Evolutionary conservation across 1,139 yeast species (phyloP).

Genomic region (Kluyveromyces marxianus): DNA sequence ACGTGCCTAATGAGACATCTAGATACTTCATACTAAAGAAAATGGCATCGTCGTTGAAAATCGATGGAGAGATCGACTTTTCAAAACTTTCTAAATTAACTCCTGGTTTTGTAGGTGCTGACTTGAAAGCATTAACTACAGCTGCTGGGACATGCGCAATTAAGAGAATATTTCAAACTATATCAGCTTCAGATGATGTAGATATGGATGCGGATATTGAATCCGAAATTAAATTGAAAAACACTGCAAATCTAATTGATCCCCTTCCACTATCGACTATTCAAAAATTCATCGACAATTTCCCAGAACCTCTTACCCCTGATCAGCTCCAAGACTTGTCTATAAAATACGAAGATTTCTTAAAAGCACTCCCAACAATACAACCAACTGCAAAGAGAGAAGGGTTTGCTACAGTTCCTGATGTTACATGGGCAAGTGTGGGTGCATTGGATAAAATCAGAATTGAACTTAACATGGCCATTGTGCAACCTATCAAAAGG

Average conservation of each 20-base stretch:
- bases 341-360: slow-evolving; percentile 72
- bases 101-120: slow-evolving; percentile 98
- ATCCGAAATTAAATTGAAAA: slow-evolving; percentile 19
- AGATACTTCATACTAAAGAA: slow-evolving; percentile 69
- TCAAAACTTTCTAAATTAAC: slow-evolving; percentile 77
- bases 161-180: slow-evolving; percentile 64
- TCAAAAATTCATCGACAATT: slow-evolving; percentile 60
- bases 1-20: slow-evolving; percentile 85
- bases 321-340: slow-evolving; percentile 69
- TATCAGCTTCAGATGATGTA: slow-evolving; percentile 20
- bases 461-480: slow-evolving; percentile 91
- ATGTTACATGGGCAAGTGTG: slow-evolving; percentile 90
- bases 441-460: slow-evolving; percentile 81
- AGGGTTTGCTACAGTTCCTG: slow-evolving; percentile 98
- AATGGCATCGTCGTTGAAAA: slow-evolving; percentile 59
- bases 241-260: slow-evolving; percentile 29
- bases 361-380: slow-evolving; percentile 79
- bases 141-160: slow-evolving; percentile 96
- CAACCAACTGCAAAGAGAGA: slow-evolving; percentile 98
- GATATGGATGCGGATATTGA: slow-evolving; percentile 40
- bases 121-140: slow-evolving; percentile 83
- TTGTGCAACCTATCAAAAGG: slow-evolving; percentile 89
- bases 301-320: slow-evolving; percentile 70
- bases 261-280: slow-evolving; percentile 49
- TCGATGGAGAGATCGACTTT: slow-evolving; percentile 67